phyloP scores from a whole-genome alignment of 257 asterid species.

The Eustoma russellianum region DNA sequence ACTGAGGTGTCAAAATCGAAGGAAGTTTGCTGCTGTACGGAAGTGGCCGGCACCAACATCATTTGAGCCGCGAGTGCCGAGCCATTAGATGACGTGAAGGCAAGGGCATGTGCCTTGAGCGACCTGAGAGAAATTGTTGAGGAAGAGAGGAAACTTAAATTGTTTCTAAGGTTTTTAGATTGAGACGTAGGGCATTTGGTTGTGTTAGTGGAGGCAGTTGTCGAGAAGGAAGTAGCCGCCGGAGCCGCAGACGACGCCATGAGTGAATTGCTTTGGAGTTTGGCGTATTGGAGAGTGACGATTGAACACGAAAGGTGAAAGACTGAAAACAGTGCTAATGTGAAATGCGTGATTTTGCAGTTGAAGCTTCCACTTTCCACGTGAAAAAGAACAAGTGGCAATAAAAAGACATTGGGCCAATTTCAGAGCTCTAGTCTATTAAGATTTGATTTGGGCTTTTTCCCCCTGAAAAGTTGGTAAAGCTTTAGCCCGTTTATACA shows the following conservation, averaged over 20 bases:
- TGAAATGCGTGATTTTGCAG: too few species aligned
- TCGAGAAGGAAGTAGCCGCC: constrained; percentile 28
- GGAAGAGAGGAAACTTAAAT: constrained; percentile 49
- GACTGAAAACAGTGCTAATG: too few species aligned
- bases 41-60: constrained; percentile 42
- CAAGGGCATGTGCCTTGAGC: constrained; percentile 23
- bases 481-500: too few species aligned
- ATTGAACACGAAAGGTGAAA: too few species aligned
- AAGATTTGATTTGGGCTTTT: too few species aligned
- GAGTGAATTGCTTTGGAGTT: too few species aligned
- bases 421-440: too few species aligned
- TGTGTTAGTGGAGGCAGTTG: constrained; percentile 19
- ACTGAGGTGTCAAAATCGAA: constrained; percentile 74
- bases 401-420: too few species aligned
- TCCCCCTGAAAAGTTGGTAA: too few species aligned
- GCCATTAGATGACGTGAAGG: constrained; percentile 18
- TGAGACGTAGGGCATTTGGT: constrained; percentile 22
- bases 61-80: constrained; percentile 43
- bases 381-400: too few species aligned
- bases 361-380: too few species aligned
- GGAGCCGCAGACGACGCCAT: constrained; percentile 86
- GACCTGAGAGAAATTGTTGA: constrained; percentile 42
- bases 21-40: constrained; percentile 31
- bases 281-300: too few species aligned
- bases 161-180: constrained; percentile 12